These are phyloP conservation scores for Scleroderma bovista DNA, from an alignment of 768 basidiomycete species.

Conservation along the genomic window DNA sequence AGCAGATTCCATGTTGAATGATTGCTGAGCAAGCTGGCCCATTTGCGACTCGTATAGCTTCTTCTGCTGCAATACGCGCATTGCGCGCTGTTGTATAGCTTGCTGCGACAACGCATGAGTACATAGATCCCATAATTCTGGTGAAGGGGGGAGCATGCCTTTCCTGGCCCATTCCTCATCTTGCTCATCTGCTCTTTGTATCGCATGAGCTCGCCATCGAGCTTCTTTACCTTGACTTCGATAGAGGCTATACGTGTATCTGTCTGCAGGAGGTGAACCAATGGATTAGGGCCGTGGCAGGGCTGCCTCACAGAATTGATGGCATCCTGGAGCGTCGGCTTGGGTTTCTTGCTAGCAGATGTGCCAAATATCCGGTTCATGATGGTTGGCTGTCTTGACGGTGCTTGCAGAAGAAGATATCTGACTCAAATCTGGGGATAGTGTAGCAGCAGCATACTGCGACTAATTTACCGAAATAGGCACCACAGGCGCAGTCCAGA, in stretches of 20 bases:
- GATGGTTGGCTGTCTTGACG: neutral
- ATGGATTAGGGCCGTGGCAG: neutral
- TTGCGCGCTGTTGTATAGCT: slow-evolving; percentile 91
- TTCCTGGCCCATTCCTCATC: slow-evolving; percentile 89
- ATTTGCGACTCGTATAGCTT: slow-evolving; percentile 94
- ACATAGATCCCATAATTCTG: neutral
- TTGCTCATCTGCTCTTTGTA: slow-evolving; percentile 98
- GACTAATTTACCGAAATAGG: too few species aligned
- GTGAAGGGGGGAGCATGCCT: slow-evolving; percentile 47
- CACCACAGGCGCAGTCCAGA: too few species aligned
- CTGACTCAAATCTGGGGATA: neutral
- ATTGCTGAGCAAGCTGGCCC: slow-evolving; percentile 86
- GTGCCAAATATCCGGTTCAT: slow-evolving; percentile 88
- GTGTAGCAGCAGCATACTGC: too few species aligned
- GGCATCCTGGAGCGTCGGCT: slow-evolving; percentile 86
- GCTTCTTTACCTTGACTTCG: slow-evolving; percentile 95
- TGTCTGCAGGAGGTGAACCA: slow-evolving; percentile 47
- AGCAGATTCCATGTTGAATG: slow-evolving; percentile 98
- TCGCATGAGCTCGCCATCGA: slow-evolving; percentile 85
- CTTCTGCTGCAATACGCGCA: slow-evolving; percentile 91
- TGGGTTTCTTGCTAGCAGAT: slow-evolving; percentile 74
- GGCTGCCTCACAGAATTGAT: slow-evolving; percentile 65
- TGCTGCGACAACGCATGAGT: slow-evolving; percentile 38
- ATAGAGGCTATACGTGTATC: slow-evolving; percentile 81
- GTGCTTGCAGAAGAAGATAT: neutral